Evolutionary conservation across 371 early-diverging fungal genomes (phyloP), one percentile per base, ranked within the genome.

Genomic region (Basidiobolus meristosporus): DNA sequence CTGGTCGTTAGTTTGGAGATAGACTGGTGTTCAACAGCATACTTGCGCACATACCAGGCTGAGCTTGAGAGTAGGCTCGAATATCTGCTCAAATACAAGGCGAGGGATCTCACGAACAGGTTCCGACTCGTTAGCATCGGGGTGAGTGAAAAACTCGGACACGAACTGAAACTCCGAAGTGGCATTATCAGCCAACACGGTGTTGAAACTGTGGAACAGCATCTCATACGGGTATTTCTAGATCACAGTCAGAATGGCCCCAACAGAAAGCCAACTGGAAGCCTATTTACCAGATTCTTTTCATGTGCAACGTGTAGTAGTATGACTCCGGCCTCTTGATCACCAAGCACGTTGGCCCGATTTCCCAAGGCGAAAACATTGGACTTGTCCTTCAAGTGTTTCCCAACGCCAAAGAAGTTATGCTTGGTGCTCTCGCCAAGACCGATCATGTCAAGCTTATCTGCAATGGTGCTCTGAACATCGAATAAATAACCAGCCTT

Each of bases 81-180:
- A 90, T 7, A 82, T 74, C 21, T 73, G 63, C 2, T 55, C 41
- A 47, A 76, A 76, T 15, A 69, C 55, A n/a, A 60, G 60, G 16
- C 66, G 69, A 35, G 77, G 48, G 16, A 43, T 39, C 20, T 59
- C 56, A 11, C 42, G 36, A 11, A 50, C 51, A n/a, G 56, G 53
- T 18, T 58, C 65, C 21, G 59, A 40, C 51, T 64, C 70, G 49
- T 64, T 52, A 21, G 71, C 59, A 26, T 63, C 45, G 38, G 51
- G 39, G n/a, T 42, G 50, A 16, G 54, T 52, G 50, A 91, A 91
- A 56, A 89, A 93, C 42, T 88, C 86, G 22, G 68, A 59, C 20
- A 79, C 67, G 46, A 93, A 93, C 26, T 82, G 60, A 54, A 85
- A 91, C 57, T 93, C 95, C 5, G 89, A 77, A 31, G 80, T 74